These are phyloP conservation scores for Solanum hybrid DNA, from an alignment of 305 asterid genomes.

Conservation along the genomic window DNA sequence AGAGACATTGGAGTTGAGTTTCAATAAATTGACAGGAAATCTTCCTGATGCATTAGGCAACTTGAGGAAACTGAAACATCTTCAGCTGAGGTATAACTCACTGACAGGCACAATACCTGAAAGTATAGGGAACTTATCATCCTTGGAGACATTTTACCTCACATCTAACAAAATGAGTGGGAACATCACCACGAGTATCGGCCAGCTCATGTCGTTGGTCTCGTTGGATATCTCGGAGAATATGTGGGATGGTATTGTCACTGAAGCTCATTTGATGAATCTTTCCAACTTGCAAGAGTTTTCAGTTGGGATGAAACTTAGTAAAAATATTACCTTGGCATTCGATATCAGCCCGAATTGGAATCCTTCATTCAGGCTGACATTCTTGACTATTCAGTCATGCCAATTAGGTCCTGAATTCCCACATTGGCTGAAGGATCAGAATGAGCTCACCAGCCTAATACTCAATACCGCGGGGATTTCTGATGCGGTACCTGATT, in stretches of 20 bases:
- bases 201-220: slow-evolving; percentile 19
- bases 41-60: slow-evolving; percentile 20
- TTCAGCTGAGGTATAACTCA: slow-evolving; percentile 13
- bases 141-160: slow-evolving; percentile 21
- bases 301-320: slow-evolving; percentile 8
- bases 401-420: slow-evolving; percentile 28
- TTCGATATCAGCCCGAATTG: slow-evolving; percentile 24
- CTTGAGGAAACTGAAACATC: slow-evolving; percentile 12
- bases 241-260: slow-evolving; percentile 30
- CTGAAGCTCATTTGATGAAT: slow-evolving; percentile 24
- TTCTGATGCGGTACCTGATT: slow-evolving; percentile 20
- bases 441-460: slow-evolving; percentile 10
- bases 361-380: slow-evolving; percentile 28
- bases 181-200: slow-evolving; percentile 20
- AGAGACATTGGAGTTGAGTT: slow-evolving; percentile 14
- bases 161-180: slow-evolving; percentile 24
- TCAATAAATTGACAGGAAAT: slow-evolving; percentile 13
- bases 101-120: slow-evolving; percentile 27
- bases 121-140: slow-evolving; percentile 19
- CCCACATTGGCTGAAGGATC: slow-evolving; percentile 25
- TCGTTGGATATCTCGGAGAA: slow-evolving; percentile 12
- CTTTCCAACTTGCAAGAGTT: slow-evolving; percentile 21
- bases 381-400: slow-evolving; percentile 13
- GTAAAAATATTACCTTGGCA: slow-evolving; percentile 8
- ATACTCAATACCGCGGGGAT: slow-evolving; percentile 12